phyloP scores from a whole-genome alignment of 1,284 basidiomycete genomes.

The Pyrrhoderma lamaoense region DNA sequence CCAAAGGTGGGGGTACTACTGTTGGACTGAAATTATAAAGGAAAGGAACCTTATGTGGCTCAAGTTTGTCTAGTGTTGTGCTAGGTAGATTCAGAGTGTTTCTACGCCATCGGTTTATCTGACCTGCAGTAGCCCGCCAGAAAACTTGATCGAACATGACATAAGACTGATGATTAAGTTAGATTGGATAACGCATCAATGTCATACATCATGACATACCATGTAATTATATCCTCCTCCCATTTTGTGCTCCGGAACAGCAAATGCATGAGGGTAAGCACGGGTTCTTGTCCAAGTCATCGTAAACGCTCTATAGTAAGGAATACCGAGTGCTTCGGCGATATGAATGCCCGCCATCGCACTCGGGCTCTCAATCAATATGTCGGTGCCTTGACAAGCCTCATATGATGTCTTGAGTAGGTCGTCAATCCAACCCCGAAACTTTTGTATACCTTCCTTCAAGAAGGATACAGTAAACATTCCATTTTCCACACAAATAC shows the following conservation, averaged over 20 bases:
- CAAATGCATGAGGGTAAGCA: constrained; percentile 97
- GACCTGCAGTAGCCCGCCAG: constrained; percentile 89
- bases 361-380: constrained; percentile 91
- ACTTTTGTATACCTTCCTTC: constrained; percentile 87
- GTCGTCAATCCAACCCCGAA: constrained; percentile 96
- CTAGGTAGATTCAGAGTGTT: constrained; percentile 68
- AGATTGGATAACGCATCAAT: not conserved
- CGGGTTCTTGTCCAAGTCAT: constrained; percentile 80
- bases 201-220: constrained; percentile 38
- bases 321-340: constrained; percentile 87
- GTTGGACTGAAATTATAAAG: constrained; percentile 94
- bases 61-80: constrained; percentile 89
- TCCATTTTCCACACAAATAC: constrained; percentile 93
- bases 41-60: constrained; percentile 95
- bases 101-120: constrained; percentile 92
- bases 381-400: constrained; percentile 90
- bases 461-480: constrained; percentile 94
- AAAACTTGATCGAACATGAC: constrained; percentile 97
- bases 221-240: constrained; percentile 98
- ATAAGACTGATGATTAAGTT: constrained; percentile 49
- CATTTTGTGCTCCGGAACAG: constrained; percentile 87
- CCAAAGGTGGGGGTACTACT: constrained; percentile 83
- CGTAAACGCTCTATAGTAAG: constrained; percentile 90
- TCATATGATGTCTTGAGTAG: constrained; percentile 90
- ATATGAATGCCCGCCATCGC: constrained; percentile 99